Evolutionary conservation across 345 rosid species (phyloP), one percentile per base, ranked within the genome.

Genomic region (Rhizophora mangle): DNA sequence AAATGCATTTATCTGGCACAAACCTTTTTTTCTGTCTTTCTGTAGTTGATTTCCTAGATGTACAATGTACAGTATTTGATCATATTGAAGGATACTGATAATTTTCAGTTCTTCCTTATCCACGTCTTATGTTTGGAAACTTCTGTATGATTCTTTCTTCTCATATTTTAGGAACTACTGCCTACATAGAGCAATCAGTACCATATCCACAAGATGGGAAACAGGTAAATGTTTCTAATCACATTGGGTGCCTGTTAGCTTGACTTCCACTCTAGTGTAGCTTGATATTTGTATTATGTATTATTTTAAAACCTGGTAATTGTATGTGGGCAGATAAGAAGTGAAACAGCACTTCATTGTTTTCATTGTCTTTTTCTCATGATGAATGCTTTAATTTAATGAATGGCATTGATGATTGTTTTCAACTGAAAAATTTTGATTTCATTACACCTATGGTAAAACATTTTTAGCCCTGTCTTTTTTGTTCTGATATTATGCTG

Each of bases 191-290:
- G 73, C 93, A 90, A 75, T 86, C 91, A 6, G 73, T 16, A 69
- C 96, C 96, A 24, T 90, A 34, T 83, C 96, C 96, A 18, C 74
- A 86, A 84, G 96, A 90, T 68, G 93, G 96, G 75, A 90, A 86
- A 78, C 93, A 81, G 91, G 93, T 88, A 20, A 53, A 73, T 76
- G 26, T 68, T 13, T 43, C 49, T 19, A 43, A 43, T 43, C 18
- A 15, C 49, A 11, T 43, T 43, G 49, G 49, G 49, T 43, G 15
- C 49, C 16, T 43, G 18, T 43, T 19, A 11, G 49, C 18, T 43
- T 13, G 49, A 11, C 49, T 43, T 43, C 18, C 19, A 43, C 19
- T 43, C 16, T 15, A 43, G 16, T 43, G 18, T 43, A 13, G 5
- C 49, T 11, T 43, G 49, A 43, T 13, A 43, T 2, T 43, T 13